Evolutionary conservation across 202 grass and related monocot species (phyloP).

Genomic region (Carex arenaria): DNA sequence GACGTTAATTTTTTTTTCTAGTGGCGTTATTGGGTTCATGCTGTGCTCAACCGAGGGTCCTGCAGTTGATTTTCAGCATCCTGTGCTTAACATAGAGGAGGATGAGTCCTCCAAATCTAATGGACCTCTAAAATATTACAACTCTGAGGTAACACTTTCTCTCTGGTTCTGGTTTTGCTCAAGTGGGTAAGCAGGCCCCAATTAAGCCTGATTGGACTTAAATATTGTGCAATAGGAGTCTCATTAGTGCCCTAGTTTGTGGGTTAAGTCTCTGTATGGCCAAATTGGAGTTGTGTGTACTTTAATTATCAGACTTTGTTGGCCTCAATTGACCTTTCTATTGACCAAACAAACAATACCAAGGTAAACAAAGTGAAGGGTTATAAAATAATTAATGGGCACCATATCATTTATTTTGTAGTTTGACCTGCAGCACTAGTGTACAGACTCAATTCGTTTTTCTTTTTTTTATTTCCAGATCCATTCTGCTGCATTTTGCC

Average conservation of each 20-base stretch:
- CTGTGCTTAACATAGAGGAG: conserved; percentile 63
- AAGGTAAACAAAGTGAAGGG: neutral
- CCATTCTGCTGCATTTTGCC: conserved; percentile 84
- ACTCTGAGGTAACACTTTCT: conserved; percentile 45
- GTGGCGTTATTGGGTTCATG: conserved; percentile 97
- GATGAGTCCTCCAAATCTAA: conserved; percentile 52
- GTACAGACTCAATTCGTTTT: neutral
- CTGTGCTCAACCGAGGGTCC: conserved; percentile 82
- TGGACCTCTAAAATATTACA: conserved; percentile 87
- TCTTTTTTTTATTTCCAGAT: conserved; percentile 28
- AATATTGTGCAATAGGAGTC: neutral
- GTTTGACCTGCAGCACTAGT: neutral
- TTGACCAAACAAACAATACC: neutral
- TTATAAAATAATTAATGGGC: neutral
- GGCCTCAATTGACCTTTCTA: neutral
- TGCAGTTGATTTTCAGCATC: conserved; percentile 66
- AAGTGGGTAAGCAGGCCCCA: neutral
- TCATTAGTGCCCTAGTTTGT: neutral
- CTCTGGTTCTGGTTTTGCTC: neutral
- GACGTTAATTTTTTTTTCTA: conserved; percentile 25
- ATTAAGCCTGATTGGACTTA: neutral
- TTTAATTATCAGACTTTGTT: neutral
- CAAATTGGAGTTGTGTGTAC: neutral
- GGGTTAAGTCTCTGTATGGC: neutral
- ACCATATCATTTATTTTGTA: neutral